phyloP scores from a whole-genome alignment of 2,329 filamentous ascomycete species.

The Pochonia chlamydosporia region DNA sequence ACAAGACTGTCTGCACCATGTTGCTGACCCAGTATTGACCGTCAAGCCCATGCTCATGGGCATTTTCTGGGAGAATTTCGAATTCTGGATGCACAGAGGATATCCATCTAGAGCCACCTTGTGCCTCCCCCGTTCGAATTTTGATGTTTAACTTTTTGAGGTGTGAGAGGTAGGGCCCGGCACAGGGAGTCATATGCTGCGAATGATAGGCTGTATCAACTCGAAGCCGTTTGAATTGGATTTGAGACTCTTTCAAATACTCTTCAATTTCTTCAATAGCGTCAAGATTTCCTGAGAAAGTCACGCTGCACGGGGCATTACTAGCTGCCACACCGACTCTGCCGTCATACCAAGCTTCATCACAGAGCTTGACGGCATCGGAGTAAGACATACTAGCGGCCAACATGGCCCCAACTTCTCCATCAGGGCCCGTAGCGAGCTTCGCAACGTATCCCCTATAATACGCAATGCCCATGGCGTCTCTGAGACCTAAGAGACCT shows the following conservation, averaged over 20 bases:
- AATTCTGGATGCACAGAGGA: too few species aligned
- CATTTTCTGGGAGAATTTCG: too few species aligned
- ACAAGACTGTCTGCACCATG: slow-evolving; percentile 2
- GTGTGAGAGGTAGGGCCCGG: too few species aligned
- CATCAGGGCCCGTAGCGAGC: neutral
- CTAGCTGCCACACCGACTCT: slow-evolving; percentile 18
- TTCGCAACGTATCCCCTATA: slow-evolving; percentile 5
- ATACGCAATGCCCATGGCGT: slow-evolving; percentile 9
- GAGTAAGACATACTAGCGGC: slow-evolving; percentile 14
- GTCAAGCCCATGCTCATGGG: too few species aligned
- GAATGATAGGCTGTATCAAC: slow-evolving; percentile 37
- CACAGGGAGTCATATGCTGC: slow-evolving; percentile 28
- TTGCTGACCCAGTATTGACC: slow-evolving; percentile 6
- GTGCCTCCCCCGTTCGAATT: too few species aligned
- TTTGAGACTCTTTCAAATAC: slow-evolving; percentile 15
- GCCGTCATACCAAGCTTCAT: slow-evolving; percentile 5
- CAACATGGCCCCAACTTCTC: slow-evolving; percentile 13
- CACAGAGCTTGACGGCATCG: neutral
- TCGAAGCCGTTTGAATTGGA: slow-evolving; percentile 24
- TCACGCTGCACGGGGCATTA: slow-evolving; percentile 17
- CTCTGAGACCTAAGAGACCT: slow-evolving; percentile 7
- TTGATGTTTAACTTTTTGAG: too few species aligned
- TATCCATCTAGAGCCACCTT: too few species aligned
- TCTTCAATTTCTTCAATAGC: slow-evolving; percentile 19
- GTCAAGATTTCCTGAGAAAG: slow-evolving; percentile 24